These are phyloP conservation scores for Heliocybe sulcata DNA, from an alignment of 1,284 basidiomycete species.

Conservation along the genomic window DNA sequence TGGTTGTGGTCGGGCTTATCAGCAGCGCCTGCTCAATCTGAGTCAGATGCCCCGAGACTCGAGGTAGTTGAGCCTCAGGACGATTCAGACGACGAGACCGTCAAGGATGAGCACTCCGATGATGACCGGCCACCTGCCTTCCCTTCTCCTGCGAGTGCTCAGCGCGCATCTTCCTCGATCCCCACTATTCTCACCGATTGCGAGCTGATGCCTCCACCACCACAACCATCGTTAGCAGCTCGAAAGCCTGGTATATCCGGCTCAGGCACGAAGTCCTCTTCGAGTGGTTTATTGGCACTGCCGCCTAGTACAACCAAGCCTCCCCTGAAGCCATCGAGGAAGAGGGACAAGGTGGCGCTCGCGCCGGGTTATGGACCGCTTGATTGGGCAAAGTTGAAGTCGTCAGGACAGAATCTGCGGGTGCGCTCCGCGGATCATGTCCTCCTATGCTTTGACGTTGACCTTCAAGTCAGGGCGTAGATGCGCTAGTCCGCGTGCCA, in stretches of 20 bases:
- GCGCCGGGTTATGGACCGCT: constrained; percentile 89
- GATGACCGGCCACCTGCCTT: constrained; percentile 78
- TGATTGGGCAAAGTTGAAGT: constrained; percentile 90
- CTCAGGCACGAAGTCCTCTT: constrained; percentile 23
- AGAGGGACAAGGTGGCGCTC: constrained; percentile 78
- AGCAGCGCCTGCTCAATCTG: background rate
- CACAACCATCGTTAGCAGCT: constrained; percentile 38
- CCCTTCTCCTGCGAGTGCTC: constrained; percentile 75
- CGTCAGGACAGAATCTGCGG: constrained; percentile 71
- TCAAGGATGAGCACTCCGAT: constrained; percentile 40
- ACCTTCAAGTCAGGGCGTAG: constrained; percentile 46
- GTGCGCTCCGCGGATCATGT: constrained; percentile 33
- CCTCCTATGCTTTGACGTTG: constrained; percentile 2
- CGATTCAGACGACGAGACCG: constrained; percentile 43
- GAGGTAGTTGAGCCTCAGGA: constrained; percentile 31
- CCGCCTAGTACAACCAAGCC: constrained; percentile 52
- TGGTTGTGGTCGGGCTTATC: constrained; percentile 15
- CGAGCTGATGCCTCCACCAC: constrained; percentile 67
- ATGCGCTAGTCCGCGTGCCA: constrained; percentile 68
- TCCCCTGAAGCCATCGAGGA: constrained; percentile 46
- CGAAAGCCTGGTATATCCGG: constrained; percentile 33
- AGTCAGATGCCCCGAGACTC: constrained; percentile 13
- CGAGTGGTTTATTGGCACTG: constrained; percentile 42
- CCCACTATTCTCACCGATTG: constrained; percentile 46
- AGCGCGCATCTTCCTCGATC: constrained; percentile 43